These are phyloP conservation scores for Neofusicoccum laricinum DNA, from an alignment of 2,329 filamentous ascomycete species.

Conservation along the genomic window DNA sequence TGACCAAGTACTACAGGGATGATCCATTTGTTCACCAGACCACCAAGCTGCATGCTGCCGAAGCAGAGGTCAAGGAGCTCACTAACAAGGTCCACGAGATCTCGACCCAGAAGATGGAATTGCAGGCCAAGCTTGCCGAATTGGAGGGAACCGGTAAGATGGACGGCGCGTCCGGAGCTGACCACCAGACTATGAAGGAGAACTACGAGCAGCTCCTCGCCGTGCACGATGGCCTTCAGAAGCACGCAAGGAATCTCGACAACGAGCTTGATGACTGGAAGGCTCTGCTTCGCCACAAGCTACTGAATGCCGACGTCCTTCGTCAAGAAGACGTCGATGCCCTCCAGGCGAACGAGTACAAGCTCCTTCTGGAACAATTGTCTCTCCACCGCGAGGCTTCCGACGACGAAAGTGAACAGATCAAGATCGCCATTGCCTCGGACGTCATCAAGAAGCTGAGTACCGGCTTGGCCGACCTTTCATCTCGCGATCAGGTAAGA, in stretches of 20 bases:
- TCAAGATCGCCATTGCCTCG: slow-evolving; percentile 28
- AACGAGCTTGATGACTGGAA: slow-evolving; percentile 35
- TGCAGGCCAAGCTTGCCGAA: slow-evolving; percentile 14
- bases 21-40: slow-evolving; percentile 37
- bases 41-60: slow-evolving; percentile 34
- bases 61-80: slow-evolving; percentile 25
- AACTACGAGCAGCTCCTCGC: slow-evolving; percentile 35
- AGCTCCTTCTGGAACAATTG: slow-evolving; percentile 33
- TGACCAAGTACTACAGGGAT: slow-evolving; percentile 5
- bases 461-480: slow-evolving; percentile 31
- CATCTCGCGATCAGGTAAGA: slow-evolving; percentile 13
- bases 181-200: slow-evolving; percentile 29
- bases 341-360: slow-evolving; percentile 31
- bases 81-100: slow-evolving; percentile 17
- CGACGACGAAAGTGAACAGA: slow-evolving; percentile 30
- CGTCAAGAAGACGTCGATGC: slow-evolving; percentile 32
- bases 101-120: slow-evolving; percentile 17
- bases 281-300: slow-evolving; percentile 31
- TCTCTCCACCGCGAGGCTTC: slow-evolving; percentile 28
- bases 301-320: slow-evolving; percentile 32
- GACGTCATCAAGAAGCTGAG: slow-evolving; percentile 36
- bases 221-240: slow-evolving; percentile 33
- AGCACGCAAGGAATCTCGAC: slow-evolving; percentile 34
- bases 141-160: slow-evolving; percentile 10
- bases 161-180: slow-evolving; percentile 28